Base-by-base conservation (phyloP, 2,329 filamentous ascomycete genomes). In the Colletotrichum navitas region DNA sequence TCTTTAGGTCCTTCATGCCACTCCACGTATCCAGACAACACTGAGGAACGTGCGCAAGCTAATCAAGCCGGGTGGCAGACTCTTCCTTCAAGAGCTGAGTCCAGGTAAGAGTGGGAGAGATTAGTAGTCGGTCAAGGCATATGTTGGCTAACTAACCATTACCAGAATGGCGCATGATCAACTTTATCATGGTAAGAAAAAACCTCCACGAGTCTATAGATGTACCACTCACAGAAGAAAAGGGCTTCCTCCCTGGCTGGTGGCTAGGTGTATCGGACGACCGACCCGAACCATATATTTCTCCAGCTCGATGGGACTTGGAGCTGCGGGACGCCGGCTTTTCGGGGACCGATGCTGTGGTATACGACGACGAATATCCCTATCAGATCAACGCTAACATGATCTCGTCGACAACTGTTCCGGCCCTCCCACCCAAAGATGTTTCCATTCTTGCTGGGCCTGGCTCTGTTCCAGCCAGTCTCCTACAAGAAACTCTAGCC, bases 241-340 rank as follows among this genome's bases (percentile, higher is more conserved):
- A 60, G 60, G 79, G 80, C 2, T 66, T 75, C 0, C 72, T 80
- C 5, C 68, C 77, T 0, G 78, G 77, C 14, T 83, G 81, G 81
- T 82, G 81, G 81, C 71, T 79, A 1, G 80, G 80, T 6, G 69
- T 63, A 7, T 74, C 75, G 0, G 79, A 81, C 24, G 74, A 69
- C 10, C 76, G 80, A 8, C 14, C 54, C 3, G 74, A 75, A 47
- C 79, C 80, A 5, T 78, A 74, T 32, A 65, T 80, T n/a, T 56
- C 72, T 0, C 49, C 70, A 0, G 71, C 75, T 0, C 29, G 70
- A 12, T 81, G 79, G 80, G 70, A 77, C 12, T 11, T 32, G 3
- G 76, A 79, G 8, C 69, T 81, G 4, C 70, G 71, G 21, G 59
- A 45, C 1, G 76, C 77, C 2, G 78, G 78, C 0, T 80, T 80